A percentile compares a stretch with the other conserved stretches of the same genome.
Evolutionary conservation across 2,329 filamentous ascomycete species (phyloP).

Genomic region (Penicillium expansum): DNA sequence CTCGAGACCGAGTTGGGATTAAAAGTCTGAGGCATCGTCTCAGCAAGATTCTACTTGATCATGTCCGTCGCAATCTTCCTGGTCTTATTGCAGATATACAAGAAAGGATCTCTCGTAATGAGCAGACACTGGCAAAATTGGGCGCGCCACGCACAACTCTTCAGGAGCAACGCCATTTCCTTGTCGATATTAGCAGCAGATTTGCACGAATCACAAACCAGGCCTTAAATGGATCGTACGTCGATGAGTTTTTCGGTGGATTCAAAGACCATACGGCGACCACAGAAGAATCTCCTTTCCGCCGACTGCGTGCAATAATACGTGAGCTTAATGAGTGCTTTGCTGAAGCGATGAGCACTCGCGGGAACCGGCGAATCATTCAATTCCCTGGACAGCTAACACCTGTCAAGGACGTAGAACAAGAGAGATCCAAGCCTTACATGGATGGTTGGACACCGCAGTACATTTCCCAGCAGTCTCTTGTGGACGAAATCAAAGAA

Average conservation of each 20-base stretch:
- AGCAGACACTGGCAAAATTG: neutral
- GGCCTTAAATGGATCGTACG: conserved; percentile 44
- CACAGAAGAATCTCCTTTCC: neutral
- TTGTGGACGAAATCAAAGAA: conserved; percentile 24
- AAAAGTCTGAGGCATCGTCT: conserved; percentile 39
- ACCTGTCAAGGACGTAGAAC: neutral
- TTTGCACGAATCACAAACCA: conserved; percentile 41
- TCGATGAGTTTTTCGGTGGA: conserved; percentile 41
- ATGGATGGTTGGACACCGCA: conserved; percentile 13
- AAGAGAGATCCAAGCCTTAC: conserved; percentile 12
- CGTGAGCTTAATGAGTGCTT: neutral
- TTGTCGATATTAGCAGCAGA: conserved; percentile 31
- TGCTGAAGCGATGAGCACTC: neutral
- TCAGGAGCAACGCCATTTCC: neutral
- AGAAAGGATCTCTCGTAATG: neutral
- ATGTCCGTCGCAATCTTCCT: neutral
- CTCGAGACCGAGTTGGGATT: conserved; percentile 31
- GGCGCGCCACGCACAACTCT: neutral
- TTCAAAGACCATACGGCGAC: neutral
- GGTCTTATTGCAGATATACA: neutral
- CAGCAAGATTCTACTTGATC: neutral
- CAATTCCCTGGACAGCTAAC: neutral
- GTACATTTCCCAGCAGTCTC: neutral
- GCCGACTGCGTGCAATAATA: neutral
- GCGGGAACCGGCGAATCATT: conserved; percentile 7